Percentiles rank a stretch among this genome's conserved stretches.
These are phyloP conservation scores for Penicillium subrubescens DNA, from an alignment of 495 filamentous ascomycete genomes.

Conservation along the genomic window DNA sequence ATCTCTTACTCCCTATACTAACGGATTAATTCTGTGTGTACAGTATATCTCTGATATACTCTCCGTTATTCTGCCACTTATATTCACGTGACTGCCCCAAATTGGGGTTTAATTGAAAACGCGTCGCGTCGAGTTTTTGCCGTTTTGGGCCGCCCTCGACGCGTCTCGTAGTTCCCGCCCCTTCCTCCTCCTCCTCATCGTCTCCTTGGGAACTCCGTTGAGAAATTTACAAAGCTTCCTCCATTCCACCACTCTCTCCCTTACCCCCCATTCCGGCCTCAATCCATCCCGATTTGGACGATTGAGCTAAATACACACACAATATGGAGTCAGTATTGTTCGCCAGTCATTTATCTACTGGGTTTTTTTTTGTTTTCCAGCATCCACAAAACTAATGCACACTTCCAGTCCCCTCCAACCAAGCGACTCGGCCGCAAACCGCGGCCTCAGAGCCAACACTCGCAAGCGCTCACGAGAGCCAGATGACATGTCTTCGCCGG, in stretches of 20 bases:
- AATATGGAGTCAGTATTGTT: conserved; percentile 43
- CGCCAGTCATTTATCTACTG: conserved; percentile 1
- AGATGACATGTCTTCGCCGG: conserved; percentile 74
- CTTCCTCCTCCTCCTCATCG: conserved; percentile 24
- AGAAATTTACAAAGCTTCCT: conserved; percentile 13
- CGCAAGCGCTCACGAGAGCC: conserved; percentile 83
- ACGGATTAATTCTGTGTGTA: no score
- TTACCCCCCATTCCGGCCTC: not conserved
- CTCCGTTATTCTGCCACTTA: not conserved
- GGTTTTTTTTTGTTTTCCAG: conserved; percentile 2
- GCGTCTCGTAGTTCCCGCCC: conserved; percentile 29
- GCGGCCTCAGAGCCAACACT: conserved; percentile 62
- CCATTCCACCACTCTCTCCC: conserved; percentile 1
- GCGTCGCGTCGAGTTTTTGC: conserved; percentile 28
- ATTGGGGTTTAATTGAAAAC: conserved; percentile 40
- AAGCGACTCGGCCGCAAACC: conserved; percentile 85
- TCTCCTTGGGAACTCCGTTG: conserved; percentile 17
- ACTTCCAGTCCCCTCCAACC: conserved; percentile 70
- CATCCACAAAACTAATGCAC: conserved; percentile 20
- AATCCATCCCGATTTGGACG: conserved; percentile 2
- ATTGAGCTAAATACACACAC: conserved; percentile 24
- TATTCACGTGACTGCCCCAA: conserved; percentile 26
- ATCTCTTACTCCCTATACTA: no score
- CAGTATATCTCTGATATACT: no score
- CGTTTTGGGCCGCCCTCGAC: conserved; percentile 13